Base-by-base conservation (phyloP, 169 alveolate species). In the Cryptosporidium muris region DNA sequence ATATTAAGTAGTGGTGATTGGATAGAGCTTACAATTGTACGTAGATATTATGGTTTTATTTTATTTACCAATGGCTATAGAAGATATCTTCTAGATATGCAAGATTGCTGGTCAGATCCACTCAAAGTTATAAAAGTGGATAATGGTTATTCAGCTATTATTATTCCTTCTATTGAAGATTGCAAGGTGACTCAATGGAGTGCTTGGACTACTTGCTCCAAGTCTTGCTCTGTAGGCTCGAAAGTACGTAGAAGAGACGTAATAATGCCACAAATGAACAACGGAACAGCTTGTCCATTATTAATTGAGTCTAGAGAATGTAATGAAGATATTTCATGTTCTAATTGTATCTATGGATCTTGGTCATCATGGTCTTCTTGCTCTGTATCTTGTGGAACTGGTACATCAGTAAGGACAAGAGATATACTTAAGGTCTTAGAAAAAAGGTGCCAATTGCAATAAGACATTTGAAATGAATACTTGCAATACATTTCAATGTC, bases 161-260 rank as follows among this genome's bases (percentile, higher is more conserved):
- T 74, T n/a, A 47, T 16, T 60, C 85, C 85, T 4, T 48, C 80
- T 54, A 82, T 89, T 51, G 91, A 82, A 34, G 93, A 90, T 66
- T 90, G 93, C 43, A 52, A 62, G 48, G 80, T 80, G 40, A 56
- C 90, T 52, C 80, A 82, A 64, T 90, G 93, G 93, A 88, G 89
- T 16, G 82, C 56, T 63, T 90, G 92, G 92, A 64, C 89, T 40
- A 64, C 65, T 7, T 90, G 93, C 56, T 51, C 81, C 64, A 74
- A 74, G 37, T 45, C 85, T n/a, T 74, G 85, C 16, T 54, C 85
- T 48, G 42, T 68, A 12, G 85, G 85, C 5, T 43, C 85, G 34
- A 74, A 58, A 43, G 63, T 58, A 25, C 54, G 85, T 48, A 58
- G 43, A 34, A 43, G 85, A 53, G 40, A 66, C 38, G 85, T 74